Evolutionary conservation across 163 green algal genomes (phyloP).

Genomic region (Picocystis sp.): DNA sequence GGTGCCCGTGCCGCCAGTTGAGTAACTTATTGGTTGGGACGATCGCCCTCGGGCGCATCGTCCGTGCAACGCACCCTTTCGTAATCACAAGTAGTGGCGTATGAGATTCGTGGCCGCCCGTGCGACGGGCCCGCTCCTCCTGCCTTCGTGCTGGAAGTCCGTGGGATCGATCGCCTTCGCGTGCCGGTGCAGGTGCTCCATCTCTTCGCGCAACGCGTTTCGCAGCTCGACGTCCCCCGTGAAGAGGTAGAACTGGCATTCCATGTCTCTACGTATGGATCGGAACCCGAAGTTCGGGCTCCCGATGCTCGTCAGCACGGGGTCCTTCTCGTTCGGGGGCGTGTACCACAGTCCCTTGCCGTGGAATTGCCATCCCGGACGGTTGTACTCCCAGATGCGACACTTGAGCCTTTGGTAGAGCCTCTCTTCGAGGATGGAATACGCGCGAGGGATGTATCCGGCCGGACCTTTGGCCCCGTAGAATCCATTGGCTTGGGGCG

Average conservation of each 20-base stretch:
- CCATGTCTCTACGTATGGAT: conserved; percentile 12
- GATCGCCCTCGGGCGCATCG: no score
- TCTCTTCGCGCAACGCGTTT: no score
- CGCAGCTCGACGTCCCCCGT: no score
- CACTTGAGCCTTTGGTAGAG: conserved; percentile 9
- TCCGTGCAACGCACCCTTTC: no score
- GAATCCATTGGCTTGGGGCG: conserved; percentile 8
- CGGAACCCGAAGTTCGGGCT: conserved; percentile 14
- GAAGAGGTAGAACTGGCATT: conserved; percentile 8
- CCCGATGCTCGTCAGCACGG: conserved; percentile 10
- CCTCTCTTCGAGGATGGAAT: conserved; percentile 7
- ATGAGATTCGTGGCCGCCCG: no score
- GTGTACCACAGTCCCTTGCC: conserved; percentile 11
- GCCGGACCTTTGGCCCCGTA: conserved; percentile 3
- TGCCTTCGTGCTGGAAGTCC: no score
- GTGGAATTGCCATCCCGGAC: conserved; percentile 10
- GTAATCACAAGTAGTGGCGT: no score
- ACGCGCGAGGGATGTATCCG: conserved; percentile 9
- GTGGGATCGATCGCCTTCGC: no score
- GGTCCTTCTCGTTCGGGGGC: background rate
- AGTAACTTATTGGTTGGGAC: no score
- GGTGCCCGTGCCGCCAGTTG: no score
- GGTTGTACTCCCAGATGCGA: conserved; percentile 9
- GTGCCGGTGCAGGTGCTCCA: no score
- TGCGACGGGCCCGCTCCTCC: no score